Conservation (phyloP, 305 asterid species). For the Fraxinus angustifolia region DNA sequence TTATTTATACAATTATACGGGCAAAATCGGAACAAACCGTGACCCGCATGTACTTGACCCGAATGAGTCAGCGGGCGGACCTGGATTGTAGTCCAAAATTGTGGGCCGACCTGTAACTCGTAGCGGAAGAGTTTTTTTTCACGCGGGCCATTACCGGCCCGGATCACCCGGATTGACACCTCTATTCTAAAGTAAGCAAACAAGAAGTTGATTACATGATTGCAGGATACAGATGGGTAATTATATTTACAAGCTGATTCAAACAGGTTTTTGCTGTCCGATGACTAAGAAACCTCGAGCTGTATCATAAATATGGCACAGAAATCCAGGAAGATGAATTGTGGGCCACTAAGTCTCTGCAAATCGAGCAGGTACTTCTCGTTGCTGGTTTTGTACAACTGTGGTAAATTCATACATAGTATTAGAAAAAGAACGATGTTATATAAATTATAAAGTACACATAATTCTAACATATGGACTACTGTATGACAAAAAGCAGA, state of each 20-base stretch:
- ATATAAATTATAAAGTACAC: neutral
- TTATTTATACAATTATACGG: no score
- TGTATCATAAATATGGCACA: slow-evolving; percentile 69
- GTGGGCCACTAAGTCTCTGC: slow-evolving; percentile 90
- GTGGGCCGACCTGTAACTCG: no score
- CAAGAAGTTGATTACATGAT: neutral
- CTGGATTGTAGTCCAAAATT: no score
- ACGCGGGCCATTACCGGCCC: no score
- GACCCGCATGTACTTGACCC: no score
- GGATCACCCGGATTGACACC: no score
- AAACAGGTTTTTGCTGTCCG: neutral
- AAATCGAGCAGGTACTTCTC: slow-evolving; percentile 75
- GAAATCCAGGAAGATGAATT: slow-evolving; percentile 79
- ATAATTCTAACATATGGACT: neutral
- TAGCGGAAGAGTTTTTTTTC: no score
- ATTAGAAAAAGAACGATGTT: slow-evolving; percentile 11
- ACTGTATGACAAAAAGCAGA: neutral
- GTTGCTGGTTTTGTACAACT: slow-evolving; percentile 79
- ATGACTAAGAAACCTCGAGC: slow-evolving; percentile 42
- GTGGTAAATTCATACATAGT: slow-evolving; percentile 26
- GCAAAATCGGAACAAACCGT: no score
- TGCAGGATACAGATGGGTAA: neutral
- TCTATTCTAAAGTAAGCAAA: neutral
- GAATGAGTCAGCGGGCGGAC: no score
- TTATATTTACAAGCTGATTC: neutral